phyloP scores from a whole-genome alignment of 1,284 basidiomycete species.

The Moesziomyces globuligerus region DNA sequence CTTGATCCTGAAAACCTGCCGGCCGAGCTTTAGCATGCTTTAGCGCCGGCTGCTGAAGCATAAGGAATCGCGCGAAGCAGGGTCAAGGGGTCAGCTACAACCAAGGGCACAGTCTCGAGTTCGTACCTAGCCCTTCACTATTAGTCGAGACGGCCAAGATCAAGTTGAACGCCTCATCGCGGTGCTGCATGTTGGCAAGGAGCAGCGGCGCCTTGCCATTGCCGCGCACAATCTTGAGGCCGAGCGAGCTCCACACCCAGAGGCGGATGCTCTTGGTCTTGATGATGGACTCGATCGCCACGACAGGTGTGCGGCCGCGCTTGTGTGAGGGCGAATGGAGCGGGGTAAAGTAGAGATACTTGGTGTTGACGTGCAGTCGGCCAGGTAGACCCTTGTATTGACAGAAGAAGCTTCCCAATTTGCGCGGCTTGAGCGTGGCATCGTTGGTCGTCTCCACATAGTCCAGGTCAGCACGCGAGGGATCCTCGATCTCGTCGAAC shows the following conservation, averaged over 20 bases:
- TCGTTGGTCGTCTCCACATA: slow-evolving; percentile 43
- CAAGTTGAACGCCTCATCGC: slow-evolving; percentile 66
- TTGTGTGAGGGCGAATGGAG: slow-evolving; percentile 56
- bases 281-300: slow-evolving; percentile 58
- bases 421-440: slow-evolving; percentile 49
- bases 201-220: slow-evolving; percentile 54
- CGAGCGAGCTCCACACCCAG: slow-evolving; percentile 58
- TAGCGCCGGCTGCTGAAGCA: slow-evolving; percentile 10
- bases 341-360: slow-evolving; percentile 60
- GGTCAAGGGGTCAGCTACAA: neutral
- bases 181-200: slow-evolving; percentile 59
- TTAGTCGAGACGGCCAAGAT: slow-evolving; percentile 59
- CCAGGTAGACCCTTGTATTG: slow-evolving; percentile 64
- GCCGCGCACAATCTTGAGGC: slow-evolving; percentile 58
- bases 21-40: slow-evolving; percentile 11
- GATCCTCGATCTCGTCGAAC: slow-evolving; percentile 43
- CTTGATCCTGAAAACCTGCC: too few species aligned
- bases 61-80: neutral
- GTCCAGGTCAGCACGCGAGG: slow-evolving; percentile 37
- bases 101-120: neutral
- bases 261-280: slow-evolving; percentile 63
- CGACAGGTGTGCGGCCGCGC: slow-evolving; percentile 53
- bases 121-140: slow-evolving; percentile 3
- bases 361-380: slow-evolving; percentile 59
- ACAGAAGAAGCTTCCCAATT: slow-evolving; percentile 66